Conservation (phyloP, 352 stramenopile species). For the Pythium vanterpoolii region DNA sequence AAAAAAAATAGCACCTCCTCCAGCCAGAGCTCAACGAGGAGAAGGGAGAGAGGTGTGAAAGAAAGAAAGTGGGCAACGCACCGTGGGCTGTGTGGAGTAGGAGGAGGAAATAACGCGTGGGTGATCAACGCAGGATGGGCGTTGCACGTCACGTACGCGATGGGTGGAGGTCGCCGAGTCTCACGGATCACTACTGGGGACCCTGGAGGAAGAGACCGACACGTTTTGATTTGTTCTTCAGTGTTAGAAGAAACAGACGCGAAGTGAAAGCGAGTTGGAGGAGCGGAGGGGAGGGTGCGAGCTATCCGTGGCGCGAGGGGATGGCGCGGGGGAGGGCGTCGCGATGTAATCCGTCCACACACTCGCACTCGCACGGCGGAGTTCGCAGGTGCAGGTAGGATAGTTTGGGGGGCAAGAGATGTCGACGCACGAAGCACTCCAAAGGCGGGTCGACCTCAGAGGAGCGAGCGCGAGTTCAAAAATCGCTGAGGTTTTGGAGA, state of each 20-base stretch:
- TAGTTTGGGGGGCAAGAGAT: conserved; percentile 24
- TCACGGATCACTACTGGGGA: background rate
- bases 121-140: background rate
- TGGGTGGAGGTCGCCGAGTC: background rate
- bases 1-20: background rate
- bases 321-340: background rate
- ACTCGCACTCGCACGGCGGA: conserved; percentile 7
- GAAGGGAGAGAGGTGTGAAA: background rate
- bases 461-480: conserved; percentile 24
- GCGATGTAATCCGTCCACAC: conserved; percentile 1
- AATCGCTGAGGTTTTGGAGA: conserved; percentile 37
- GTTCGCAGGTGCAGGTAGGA: conserved; percentile 19
- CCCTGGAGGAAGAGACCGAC: conserved; percentile 3
- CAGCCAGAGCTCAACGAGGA: background rate
- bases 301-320: background rate
- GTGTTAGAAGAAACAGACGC: background rate
- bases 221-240: conserved; percentile 3
- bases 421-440: conserved; percentile 31
- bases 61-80: background rate
- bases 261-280: background rate
- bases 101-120: background rate
- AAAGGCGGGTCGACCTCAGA: conserved; percentile 15
- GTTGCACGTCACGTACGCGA: background rate
- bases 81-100: background rate
- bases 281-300: background rate